These are phyloP conservation scores for Trametes cubensis DNA, from an alignment of 768 basidiomycete species.

Conservation along the genomic window DNA sequence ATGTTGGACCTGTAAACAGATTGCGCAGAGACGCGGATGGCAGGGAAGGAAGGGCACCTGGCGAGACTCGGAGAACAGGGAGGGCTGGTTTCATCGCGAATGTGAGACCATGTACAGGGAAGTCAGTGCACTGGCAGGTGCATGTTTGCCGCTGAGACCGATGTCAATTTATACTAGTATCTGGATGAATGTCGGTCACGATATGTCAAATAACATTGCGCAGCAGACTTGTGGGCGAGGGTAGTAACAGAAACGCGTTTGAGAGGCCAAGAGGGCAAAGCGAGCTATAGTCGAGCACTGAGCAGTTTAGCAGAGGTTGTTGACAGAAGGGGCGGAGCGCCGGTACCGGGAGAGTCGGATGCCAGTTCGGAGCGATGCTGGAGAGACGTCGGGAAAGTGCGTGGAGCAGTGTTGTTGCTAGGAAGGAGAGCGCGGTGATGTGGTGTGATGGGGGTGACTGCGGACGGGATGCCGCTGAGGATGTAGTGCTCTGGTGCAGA, in stretches of 20 bases:
- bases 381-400: neutral
- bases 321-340: neutral
- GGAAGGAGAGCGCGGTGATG: neutral
- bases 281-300: neutral
- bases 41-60: neutral
- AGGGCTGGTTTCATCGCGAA: too few relatives aligned
- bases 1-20: neutral
- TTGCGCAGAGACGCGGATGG: neutral
- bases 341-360: neutral
- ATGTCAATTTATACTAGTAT: neutral
- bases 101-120: neutral
- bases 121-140: neutral
- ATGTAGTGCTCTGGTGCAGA: too few relatives aligned
- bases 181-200: neutral
- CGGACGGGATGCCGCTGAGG: too few relatives aligned
- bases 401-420: neutral
- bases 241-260: neutral
- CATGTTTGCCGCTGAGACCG: conserved; percentile 14
- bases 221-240: too few relatives aligned
- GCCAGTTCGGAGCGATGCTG: neutral
- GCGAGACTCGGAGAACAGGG: neutral
- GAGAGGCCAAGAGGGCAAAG: conserved; percentile 1
- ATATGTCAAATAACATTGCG: too few relatives aligned
- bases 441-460: neutral
- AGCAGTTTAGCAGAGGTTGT: neutral